phyloP scores from a whole-genome alignment of 2,329 filamentous ascomycete species.

The Colletotrichum tabaci region DNA sequence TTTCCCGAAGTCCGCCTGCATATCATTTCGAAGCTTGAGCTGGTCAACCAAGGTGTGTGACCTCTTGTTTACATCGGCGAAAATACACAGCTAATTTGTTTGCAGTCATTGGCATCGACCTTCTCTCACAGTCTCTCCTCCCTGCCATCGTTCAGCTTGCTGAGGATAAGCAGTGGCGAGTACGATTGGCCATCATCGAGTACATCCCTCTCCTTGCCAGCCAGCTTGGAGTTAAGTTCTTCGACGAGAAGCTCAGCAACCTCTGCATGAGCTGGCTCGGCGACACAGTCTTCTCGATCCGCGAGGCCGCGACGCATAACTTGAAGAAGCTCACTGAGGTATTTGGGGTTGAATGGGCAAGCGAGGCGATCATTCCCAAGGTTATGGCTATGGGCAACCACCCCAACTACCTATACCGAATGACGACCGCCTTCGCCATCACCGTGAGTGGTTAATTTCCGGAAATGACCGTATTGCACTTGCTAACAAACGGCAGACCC shows the following conservation, averaged over 20 bases:
- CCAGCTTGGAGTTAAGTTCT: conserved; percentile 96
- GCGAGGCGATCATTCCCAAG: conserved; percentile 96
- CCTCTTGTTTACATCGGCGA: too few relatives aligned
- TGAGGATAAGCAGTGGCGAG: conserved; percentile 99
- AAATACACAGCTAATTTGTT: conserved; percentile 13
- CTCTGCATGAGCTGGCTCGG: conserved; percentile 99
- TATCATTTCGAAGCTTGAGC: conserved; percentile 99
- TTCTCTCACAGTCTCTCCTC: conserved; percentile 95
- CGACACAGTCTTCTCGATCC: conserved; percentile 98
- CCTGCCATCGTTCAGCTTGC: conserved; percentile 97
- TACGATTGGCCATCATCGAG: conserved; percentile 97
- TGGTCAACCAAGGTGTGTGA: conserved; percentile 89
- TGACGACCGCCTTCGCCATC: conserved; percentile 99
- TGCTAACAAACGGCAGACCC: conserved; percentile 74
- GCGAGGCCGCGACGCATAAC: conserved; percentile 97
- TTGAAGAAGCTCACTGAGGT: conserved; percentile 99
- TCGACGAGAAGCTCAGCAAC: conserved; percentile 95
- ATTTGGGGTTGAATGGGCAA: conserved; percentile 98
- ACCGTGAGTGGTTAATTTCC: conserved; percentile 76
- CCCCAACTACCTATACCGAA: conserved; percentile 98
- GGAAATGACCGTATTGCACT: conserved; percentile 24
- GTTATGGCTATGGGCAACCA: conserved; percentile 99
- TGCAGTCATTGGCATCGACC: conserved; percentile 95
- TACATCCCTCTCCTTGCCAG: conserved; percentile 97
- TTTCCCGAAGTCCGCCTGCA: conserved; percentile 98